A percentile compares a stretch with the other conserved stretches of the same genome.
These are phyloP conservation scores for Phytophthora pisi DNA, from an alignment of 352 stramenopile genomes.

Conservation along the genomic window DNA sequence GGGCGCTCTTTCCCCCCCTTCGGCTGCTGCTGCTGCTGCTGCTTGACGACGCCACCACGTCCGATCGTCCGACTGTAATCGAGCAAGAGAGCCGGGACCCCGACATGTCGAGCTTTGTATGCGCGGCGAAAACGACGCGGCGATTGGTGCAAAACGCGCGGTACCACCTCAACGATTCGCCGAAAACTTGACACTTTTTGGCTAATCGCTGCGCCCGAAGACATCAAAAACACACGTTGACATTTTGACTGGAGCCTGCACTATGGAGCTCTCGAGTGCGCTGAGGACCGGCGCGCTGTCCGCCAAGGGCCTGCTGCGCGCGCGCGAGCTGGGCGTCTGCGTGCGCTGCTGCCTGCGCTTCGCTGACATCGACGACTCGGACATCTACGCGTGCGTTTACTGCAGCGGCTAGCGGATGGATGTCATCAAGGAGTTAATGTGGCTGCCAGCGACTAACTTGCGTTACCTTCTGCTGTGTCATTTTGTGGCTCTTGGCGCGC, in stretches of 20 bases:
- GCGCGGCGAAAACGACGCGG: slow-evolving; percentile 13
- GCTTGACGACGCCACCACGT: slow-evolving; percentile 30
- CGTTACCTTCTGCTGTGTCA: slow-evolving; percentile 1
- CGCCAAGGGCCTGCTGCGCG: slow-evolving; percentile 25
- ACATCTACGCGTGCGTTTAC: slow-evolving; percentile 60
- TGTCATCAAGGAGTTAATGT: slow-evolving; percentile 1
- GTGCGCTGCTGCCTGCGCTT: slow-evolving; percentile 77
- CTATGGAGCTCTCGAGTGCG: slow-evolving; percentile 30
- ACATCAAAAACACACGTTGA: not conserved
- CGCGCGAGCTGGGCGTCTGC: slow-evolving; percentile 47
- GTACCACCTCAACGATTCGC: slow-evolving; percentile 21
- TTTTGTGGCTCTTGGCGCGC: not conserved
- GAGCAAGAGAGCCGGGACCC: slow-evolving; percentile 14
- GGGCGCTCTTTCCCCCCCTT: slow-evolving; percentile 10
- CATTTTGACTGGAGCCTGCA: slow-evolving; percentile 16
- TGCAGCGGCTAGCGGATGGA: too few relatives aligned
- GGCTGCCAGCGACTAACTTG: slow-evolving; percentile 14
- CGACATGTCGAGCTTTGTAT: slow-evolving; percentile 30
- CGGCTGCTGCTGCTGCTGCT: not conserved
- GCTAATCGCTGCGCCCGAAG: slow-evolving; percentile 18
- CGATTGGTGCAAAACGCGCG: slow-evolving; percentile 30
- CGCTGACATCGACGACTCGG: slow-evolving; percentile 44
- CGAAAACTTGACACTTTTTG: slow-evolving; percentile 17
- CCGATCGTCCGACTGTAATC: slow-evolving; percentile 31
- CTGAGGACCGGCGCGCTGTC: slow-evolving; percentile 39